Base-by-base conservation (phyloP, 2,329 filamentous ascomycete genomes). In the Aspergillus candidus region DNA sequence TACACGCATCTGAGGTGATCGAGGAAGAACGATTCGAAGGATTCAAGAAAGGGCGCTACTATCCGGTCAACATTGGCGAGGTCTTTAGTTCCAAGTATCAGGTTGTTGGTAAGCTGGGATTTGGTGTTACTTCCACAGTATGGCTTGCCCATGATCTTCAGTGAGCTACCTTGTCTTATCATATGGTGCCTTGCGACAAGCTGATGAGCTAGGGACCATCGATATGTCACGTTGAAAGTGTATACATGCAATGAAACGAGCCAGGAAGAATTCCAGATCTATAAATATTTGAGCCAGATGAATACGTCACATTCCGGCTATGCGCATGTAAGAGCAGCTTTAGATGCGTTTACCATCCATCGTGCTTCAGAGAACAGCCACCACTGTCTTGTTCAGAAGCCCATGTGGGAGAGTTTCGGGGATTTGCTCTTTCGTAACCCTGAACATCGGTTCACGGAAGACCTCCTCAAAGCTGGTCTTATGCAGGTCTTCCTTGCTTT, bases 331-430 rank as follows among this genome's bases (percentile, higher is more conserved):
- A 58, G 65, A 40, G 57, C 14, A 34, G 47, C 60, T 2, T 50
- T 63, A 6, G 62, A 67, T 50, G 37, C 50, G 3, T 67, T 70
- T 46, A 56, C 55, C 1, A 55, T 70, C 35, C 42, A 53, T 11
- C 55, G 51, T 38, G 18, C 18, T 5, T 34, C 52, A 0, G 41
- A 49, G 1, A 58, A 58, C 18, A 13, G 45, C 14, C 61, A 67
- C 53, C 44, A 30, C 4, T 66, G 63, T 49, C 59, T 68, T 22
- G 58, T 66, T 14, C 65, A 65, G 41, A 54, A 55, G 12, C 63
- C 61, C 6, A 60, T 65, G 51, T 68, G 69, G 61, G 68, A 71
- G 22, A 72, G 64, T 46, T 68, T 66, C 35, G 60, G 50, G 32
- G 63, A 69, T 38, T 45, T 72, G 11, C 59, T 68, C 1, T 58